phyloP scores from a whole-genome alignment of 208 protist species.

The Trypanosoma avium region DNA sequence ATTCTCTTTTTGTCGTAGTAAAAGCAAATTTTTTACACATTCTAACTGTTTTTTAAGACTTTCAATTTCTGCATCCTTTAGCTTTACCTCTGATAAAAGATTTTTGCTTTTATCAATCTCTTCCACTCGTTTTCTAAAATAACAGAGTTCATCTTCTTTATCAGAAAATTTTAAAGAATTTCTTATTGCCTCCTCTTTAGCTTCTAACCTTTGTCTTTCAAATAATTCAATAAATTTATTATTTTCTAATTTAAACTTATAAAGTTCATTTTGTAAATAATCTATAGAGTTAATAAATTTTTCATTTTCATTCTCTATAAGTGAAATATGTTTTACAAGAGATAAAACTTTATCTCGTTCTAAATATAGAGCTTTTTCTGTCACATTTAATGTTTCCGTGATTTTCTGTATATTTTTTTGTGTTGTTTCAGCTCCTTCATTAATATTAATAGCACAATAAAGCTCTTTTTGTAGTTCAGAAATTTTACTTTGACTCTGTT shows the following conservation, averaged over 20 bases:
- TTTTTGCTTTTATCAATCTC: not conserved
- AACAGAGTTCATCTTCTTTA: slow-evolving; percentile 1
- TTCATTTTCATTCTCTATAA: slow-evolving; percentile 9
- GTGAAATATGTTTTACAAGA: not conserved
- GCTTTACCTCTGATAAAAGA: not conserved
- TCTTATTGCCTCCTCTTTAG: not conserved
- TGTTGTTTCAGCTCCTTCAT: not conserved
- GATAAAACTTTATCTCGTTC: slow-evolving; percentile 1
- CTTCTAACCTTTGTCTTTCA: not conserved
- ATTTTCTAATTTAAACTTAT: not conserved
- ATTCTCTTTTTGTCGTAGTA: not conserved
- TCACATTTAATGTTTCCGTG: not conserved
- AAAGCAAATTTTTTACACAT: slow-evolving; percentile 5
- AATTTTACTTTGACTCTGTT: not conserved
- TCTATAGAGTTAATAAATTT: slow-evolving; percentile 4
- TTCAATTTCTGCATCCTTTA: slow-evolving; percentile 13
- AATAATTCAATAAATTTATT: not conserved
- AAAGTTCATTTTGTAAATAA: slow-evolving; percentile 1
- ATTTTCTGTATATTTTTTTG: slow-evolving; percentile 8
- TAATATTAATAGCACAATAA: not conserved
- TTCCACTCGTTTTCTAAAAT: not conserved
- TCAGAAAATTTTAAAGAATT: not conserved
- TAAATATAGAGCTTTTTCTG: slow-evolving; percentile 2
- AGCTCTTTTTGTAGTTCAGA: slow-evolving; percentile 13
- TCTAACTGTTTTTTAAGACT: slow-evolving; percentile 19